Conservation (phyloP, 179 eudicot genomes). For the Dionaea muscipula region DNA sequence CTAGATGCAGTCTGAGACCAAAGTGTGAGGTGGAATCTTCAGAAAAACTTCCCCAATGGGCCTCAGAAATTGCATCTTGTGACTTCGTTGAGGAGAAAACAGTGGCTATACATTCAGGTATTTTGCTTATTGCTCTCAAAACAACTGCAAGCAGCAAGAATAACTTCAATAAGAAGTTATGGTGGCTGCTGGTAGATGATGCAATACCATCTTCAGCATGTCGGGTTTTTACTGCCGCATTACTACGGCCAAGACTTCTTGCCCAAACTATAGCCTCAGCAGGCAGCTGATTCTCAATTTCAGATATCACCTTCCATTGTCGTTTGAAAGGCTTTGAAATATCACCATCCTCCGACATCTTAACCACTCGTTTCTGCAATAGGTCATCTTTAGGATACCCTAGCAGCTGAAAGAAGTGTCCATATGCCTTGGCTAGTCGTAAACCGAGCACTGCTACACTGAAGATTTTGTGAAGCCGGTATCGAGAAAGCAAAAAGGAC, state of each 20-base stretch:
- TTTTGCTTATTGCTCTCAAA: conserved; percentile 31
- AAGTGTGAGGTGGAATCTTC: conserved; percentile 26
- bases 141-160: conserved; percentile 22
- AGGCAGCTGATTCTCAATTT: conserved; percentile 62
- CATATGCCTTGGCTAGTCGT: conserved; percentile 50
- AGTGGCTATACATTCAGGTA: conserved; percentile 15
- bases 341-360: conserved; percentile 22
- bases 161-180: conserved; percentile 19
- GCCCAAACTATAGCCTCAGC: conserved; percentile 61
- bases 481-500: conserved; percentile 30
- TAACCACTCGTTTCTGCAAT: conserved; percentile 21
- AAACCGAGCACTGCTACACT: conserved; percentile 45
- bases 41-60: conserved; percentile 12
- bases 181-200: conserved; percentile 11
- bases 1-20: conserved; percentile 35
- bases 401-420: conserved; percentile 36
- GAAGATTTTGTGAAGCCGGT: conserved; percentile 30
- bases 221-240: conserved; percentile 24
- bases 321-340: conserved; percentile 30
- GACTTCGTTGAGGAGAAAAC: conserved; percentile 19
- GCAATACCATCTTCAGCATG: conserved; percentile 11
- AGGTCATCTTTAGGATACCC: conserved; percentile 41
- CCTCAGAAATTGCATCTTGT: conserved; percentile 11
- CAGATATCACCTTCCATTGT: conserved; percentile 43
- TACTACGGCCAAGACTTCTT: conserved; percentile 50